Base-by-base conservation (phyloP, 108 stramenopile species). In the Fragilaria crotonensis region DNA sequence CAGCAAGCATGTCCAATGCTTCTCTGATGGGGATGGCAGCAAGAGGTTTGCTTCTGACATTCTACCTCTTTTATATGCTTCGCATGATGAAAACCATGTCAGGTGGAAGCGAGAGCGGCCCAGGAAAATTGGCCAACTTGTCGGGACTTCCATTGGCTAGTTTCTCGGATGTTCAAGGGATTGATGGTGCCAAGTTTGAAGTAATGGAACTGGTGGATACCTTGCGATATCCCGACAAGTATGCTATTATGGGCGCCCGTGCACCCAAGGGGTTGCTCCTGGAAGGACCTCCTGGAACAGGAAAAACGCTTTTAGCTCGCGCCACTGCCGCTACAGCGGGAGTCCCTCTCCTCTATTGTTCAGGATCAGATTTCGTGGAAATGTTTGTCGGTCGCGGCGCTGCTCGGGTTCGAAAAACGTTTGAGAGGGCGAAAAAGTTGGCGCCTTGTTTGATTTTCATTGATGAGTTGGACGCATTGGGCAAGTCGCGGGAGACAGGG, bases 301-400 rank as follows among this genome's bases (percentile, higher is more conserved):
- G 88, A 0, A 89, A 87, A 57, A 87, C 84, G 7, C 80, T 89
- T 79, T 64, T 93, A 25, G 92, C 92, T 19, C 69, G 84, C 7
- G 92, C 92, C 18, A 89, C 84, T 3, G 92, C 92, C 28, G 88
- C 85, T 17, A 71, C 83, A 1, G 92, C 92, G 9, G 86, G 85
- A 20, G 87, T 93, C 51, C 92, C 92, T 22, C 59, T 93, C 21
- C 59, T 89, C 41, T 89, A 84, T 54, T 88, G 91, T 69, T 86
- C 73, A 47, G 95, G 89, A 18, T 77, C 72, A 21, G 83, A 89
- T 58, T 90, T 96, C 57, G 78, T 84, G 11, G 81, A 87, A 67
- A 81, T 89, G 79, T 94, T 76, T 61, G 96, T 97, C 2, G 97
- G 97, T 14, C 71, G 89, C 5, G 96, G 96, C 17, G 96, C 96